Evolutionary conservation across 148 eudicot genomes (phyloP).

Genomic region (Gaultheria prostrata): DNA sequence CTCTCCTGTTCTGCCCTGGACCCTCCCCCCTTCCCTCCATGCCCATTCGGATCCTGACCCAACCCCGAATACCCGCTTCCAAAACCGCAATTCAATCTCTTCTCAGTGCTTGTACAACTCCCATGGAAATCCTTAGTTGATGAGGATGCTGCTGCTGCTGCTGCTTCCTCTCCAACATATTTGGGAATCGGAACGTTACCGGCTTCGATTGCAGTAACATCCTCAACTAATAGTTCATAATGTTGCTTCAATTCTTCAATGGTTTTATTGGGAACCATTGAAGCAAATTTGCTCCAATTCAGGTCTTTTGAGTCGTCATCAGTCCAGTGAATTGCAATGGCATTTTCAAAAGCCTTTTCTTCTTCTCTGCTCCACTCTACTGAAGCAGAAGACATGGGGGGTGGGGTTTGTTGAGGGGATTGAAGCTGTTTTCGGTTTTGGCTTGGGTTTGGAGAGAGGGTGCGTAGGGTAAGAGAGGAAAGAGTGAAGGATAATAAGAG

Average conservation of each 20-base stretch:
- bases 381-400: conserved; percentile 23
- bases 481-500: conserved; percentile 36
- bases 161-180: conserved; percentile 47
- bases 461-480: conserved; percentile 10
- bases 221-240: conserved; percentile 53
- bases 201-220: conserved; percentile 66
- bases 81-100: conserved; percentile 28
- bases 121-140: conserved; percentile 24
- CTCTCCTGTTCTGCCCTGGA: conserved; percentile 71
- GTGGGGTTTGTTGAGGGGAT: conserved; percentile 14
- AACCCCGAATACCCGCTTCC: conserved; percentile 43
- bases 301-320: conserved; percentile 30
- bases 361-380: conserved; percentile 67
- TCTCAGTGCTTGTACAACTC: conserved; percentile 2
- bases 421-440: background rate
- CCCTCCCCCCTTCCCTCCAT: conserved; percentile 37
- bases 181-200: conserved; percentile 62
- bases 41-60: conserved; percentile 32
- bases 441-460: background rate
- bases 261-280: conserved; percentile 55
- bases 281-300: conserved; percentile 56
- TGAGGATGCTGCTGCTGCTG: conserved; percentile 41
- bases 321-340: conserved; percentile 54
- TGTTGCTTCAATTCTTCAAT: conserved; percentile 62
- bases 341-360: conserved; percentile 78